Evolutionary conservation across 2,329 filamentous ascomycete species (phyloP).

Genomic region (Stagonosporopsis chrysanthemi): DNA sequence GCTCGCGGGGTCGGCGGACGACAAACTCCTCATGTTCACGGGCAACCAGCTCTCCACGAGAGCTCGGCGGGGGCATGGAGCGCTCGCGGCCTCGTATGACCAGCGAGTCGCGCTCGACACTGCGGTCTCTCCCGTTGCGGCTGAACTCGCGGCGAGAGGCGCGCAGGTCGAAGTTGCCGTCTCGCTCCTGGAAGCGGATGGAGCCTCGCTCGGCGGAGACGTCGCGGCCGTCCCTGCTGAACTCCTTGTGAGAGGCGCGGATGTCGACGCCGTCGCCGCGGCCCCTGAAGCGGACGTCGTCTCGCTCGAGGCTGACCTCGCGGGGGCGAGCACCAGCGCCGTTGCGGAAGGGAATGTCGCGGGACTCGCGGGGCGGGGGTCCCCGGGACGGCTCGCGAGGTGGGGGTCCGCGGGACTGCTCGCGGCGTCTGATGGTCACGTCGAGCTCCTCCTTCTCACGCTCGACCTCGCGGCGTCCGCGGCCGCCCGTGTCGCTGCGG

Average conservation of each 20-base stretch:
- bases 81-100: constrained; percentile 46
- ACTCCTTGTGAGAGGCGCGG: constrained; percentile 33
- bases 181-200: constrained; percentile 43
- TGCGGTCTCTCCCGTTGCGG: constrained; percentile 43
- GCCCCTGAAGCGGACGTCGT: constrained; percentile 58
- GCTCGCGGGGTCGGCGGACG: constrained; percentile 48
- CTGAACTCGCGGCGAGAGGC: constrained; percentile 46
- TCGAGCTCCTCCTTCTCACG: constrained; percentile 42
- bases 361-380: constrained; percentile 40
- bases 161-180: constrained; percentile 53
- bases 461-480: constrained; percentile 44
- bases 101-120: constrained; percentile 46
- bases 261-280: constrained; percentile 46
- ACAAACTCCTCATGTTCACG: constrained; percentile 53
- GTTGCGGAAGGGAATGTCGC: constrained; percentile 54
- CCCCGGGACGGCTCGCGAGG: constrained; percentile 48
- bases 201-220: constrained; percentile 36
- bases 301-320: constrained; percentile 49
- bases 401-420: constrained; percentile 44
- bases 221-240: constrained; percentile 34
- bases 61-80: constrained; percentile 47
- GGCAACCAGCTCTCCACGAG: constrained; percentile 47
- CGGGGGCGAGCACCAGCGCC: constrained; percentile 51
- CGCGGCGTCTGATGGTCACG: constrained; percentile 46
- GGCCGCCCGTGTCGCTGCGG: constrained; percentile 43